phyloP scores from a whole-genome alignment of 2,329 filamentous ascomycete species.

The Plenodomus tracheiphilus region DNA sequence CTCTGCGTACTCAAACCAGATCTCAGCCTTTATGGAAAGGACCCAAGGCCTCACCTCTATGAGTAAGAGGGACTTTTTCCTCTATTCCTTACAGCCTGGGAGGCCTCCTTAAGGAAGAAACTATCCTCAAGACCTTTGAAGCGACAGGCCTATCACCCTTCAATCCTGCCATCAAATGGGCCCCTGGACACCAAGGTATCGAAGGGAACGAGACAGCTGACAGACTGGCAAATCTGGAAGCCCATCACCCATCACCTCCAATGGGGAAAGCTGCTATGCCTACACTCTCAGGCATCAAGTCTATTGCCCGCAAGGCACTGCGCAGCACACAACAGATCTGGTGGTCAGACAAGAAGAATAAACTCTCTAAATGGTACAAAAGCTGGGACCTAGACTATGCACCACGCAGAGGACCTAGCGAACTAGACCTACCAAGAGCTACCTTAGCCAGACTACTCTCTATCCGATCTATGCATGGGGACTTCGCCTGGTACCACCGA shows the following conservation, averaged over 20 bases:
- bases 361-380: conserved; percentile 5
- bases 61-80: background rate
- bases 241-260: background rate
- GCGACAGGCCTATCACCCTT: background rate
- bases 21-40: background rate
- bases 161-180: conserved; percentile 1
- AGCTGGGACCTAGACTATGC: conserved; percentile 1
- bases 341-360: conserved; percentile 1
- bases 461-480: conserved; percentile 3
- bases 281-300: conserved; percentile 1
- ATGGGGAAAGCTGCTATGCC: background rate
- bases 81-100: background rate
- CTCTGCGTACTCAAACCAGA: background rate
- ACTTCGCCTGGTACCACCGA: conserved; percentile 9
- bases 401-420: background rate
- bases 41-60: background rate
- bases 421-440: conserved; percentile 2
- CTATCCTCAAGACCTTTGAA: background rate
- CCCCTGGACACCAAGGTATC: conserved; percentile 2
- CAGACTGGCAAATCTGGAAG: conserved; percentile 1
- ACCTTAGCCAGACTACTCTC: conserved; percentile 3
- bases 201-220: background rate
- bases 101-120: background rate
- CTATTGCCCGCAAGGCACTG: background rate
- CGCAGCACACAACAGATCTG: background rate